A percentile compares a stretch with the other conserved stretches of the same genome.
These are phyloP conservation scores for Colletotrichum navitas DNA, from an alignment of 2,329 filamentous ascomycete species.

Conservation along the genomic window DNA sequence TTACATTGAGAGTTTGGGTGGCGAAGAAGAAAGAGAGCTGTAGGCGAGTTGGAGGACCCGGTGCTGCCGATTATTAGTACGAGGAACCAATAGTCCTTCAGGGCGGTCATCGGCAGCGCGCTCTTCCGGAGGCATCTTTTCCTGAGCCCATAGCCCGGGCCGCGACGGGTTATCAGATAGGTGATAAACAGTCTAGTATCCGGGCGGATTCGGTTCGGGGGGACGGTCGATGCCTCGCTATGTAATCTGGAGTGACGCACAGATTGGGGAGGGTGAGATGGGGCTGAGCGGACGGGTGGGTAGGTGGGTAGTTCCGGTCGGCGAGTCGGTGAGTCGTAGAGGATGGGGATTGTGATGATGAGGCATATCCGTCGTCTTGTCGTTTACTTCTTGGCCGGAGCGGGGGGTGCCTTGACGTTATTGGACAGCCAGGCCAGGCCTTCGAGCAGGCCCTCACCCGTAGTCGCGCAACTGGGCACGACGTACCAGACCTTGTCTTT, in stretches of 20 bases:
- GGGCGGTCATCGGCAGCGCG: conserved; percentile 3
- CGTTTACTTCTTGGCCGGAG: conserved; percentile 66
- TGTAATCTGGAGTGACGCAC: conserved; percentile 16
- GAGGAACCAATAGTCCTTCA: background rate
- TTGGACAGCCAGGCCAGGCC: conserved; percentile 87
- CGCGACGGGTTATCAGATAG: background rate
- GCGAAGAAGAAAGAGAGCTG: conserved; percentile 21
- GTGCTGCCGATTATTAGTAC: conserved; percentile 11
- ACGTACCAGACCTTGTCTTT: conserved; percentile 91
- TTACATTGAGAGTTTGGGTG: conserved; percentile 24
- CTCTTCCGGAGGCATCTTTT: conserved; percentile 22
- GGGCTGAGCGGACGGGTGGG: conserved; percentile 2
- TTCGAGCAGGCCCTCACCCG: conserved; percentile 84
- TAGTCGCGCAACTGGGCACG: conserved; percentile 84
- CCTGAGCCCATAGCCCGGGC: conserved; percentile 16
- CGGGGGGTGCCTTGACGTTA: conserved; percentile 78
- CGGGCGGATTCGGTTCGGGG: conserved; percentile 10
- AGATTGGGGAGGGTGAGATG: conserved; percentile 14
- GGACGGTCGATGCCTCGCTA: conserved; percentile 17
- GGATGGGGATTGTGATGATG: conserved; percentile 18
- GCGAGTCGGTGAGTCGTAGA: conserved; percentile 5
- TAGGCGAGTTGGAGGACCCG: background rate
- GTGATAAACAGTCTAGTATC: too few species aligned
- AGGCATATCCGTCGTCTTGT: conserved; percentile 24
- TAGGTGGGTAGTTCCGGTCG: background rate